Evolutionary conservation across 2,329 filamentous ascomycete species (phyloP).

Genomic region (Thelonectria olida): DNA sequence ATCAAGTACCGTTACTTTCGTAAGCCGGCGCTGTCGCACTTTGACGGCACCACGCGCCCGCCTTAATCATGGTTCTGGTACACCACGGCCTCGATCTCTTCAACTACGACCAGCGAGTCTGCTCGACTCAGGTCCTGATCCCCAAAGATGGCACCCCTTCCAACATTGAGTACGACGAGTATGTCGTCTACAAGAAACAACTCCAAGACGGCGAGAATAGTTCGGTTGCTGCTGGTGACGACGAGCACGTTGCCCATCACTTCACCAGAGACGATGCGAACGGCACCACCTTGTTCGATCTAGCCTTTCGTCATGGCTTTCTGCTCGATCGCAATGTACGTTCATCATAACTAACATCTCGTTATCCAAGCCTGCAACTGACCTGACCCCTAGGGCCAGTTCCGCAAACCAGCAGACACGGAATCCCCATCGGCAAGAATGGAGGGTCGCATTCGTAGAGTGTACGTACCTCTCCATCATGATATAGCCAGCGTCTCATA

Average conservation of each 20-base stretch:
- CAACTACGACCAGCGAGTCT: constrained; percentile 47
- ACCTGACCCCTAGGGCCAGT: constrained; percentile 34
- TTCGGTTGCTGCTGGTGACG: constrained; percentile 15
- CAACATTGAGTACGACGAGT: constrained; percentile 50
- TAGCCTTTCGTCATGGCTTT: constrained; percentile 44
- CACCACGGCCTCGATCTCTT: constrained; percentile 47
- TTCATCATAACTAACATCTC: not conserved
- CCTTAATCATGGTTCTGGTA: constrained; percentile 37
- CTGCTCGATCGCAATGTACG: constrained; percentile 43
- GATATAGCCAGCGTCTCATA: not conserved
- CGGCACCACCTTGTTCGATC: constrained; percentile 44
- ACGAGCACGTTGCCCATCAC: constrained; percentile 45
- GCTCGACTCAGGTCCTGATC: constrained; percentile 47
- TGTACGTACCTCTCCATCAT: constrained; percentile 40
- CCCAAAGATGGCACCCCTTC: constrained; percentile 40
- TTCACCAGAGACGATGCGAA: constrained; percentile 45
- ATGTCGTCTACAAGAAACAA: constrained; percentile 46
- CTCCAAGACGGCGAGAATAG: constrained; percentile 29
- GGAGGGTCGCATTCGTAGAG: constrained; percentile 48
- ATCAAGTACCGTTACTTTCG: constrained; percentile 28
- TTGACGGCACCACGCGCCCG: constrained; percentile 36
- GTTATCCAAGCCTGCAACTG: not conserved
- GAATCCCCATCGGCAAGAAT: constrained; percentile 36
- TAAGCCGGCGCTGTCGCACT: constrained; percentile 35
- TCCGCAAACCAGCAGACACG: constrained; percentile 32